Conservation (phyloP, 78 protist species). For the Chrysochromulina parva region DNA sequence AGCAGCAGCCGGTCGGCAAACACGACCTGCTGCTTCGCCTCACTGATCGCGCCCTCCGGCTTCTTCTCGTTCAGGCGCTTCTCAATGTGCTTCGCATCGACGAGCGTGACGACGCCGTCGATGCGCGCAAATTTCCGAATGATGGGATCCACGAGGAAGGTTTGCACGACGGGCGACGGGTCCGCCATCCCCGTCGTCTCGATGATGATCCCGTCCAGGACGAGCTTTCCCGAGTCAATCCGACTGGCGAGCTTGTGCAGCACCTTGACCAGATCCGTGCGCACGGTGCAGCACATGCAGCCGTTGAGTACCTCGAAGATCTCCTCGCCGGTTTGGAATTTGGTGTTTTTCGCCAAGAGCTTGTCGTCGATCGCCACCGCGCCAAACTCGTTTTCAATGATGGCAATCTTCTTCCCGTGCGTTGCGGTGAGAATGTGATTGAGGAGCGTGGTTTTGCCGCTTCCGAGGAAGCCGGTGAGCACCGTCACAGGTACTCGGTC, state of each 20-base stretch:
- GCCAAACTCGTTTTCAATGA: conserved; percentile 53
- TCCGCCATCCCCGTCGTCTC: conserved; percentile 38
- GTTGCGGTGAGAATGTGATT: conserved; percentile 69
- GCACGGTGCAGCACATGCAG: conserved; percentile 40
- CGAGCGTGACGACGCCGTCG: conserved; percentile 32
- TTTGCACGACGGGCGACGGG: conserved; percentile 17
- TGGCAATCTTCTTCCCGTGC: conserved; percentile 53
- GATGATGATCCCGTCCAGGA: conserved; percentile 12
- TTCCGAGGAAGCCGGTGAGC: conserved; percentile 66
- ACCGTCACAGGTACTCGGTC: conserved; percentile 45
- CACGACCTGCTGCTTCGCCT: conserved; percentile 43
- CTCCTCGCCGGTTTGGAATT: conserved; percentile 1
- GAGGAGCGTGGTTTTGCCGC: conserved; percentile 84
- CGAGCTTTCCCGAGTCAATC: background rate
- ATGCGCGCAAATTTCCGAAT: background rate
- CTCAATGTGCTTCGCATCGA: conserved; percentile 19
- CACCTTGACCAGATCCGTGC: background rate
- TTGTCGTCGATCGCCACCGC: conserved; percentile 20
- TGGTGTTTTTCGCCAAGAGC: background rate
- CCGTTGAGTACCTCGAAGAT: conserved; percentile 31
- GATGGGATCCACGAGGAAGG: background rate
- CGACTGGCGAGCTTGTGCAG: background rate
- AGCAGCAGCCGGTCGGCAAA: conserved; percentile 52
- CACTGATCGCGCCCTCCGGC: conserved; percentile 23
- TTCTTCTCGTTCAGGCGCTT: conserved; percentile 9